Conservation (phyloP, 179 eudicot species). For the Carnegiea gigantea region DNA sequence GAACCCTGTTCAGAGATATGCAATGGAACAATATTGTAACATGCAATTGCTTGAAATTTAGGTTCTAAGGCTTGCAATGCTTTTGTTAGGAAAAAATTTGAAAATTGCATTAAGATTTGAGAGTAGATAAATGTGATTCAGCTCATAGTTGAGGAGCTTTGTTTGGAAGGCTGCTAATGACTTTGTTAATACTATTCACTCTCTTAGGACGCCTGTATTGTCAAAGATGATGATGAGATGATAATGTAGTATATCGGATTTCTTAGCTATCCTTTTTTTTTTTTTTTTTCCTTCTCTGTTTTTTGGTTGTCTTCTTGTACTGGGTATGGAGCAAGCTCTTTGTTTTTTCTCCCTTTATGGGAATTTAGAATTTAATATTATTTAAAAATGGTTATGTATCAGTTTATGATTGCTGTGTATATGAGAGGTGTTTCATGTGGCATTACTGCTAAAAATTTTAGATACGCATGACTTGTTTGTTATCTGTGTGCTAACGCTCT, state of each 20-base stretch:
- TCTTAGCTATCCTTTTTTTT: too few relatives aligned
- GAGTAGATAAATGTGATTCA: not conserved
- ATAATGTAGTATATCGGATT: not conserved
- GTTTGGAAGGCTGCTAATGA: not conserved
- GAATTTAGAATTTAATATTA: too few relatives aligned
- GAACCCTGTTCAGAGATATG: not conserved
- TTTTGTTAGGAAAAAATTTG: not conserved
- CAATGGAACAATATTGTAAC: not conserved
- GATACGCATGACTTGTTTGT: not conserved
- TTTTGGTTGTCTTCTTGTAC: not conserved
- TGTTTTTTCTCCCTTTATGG: not conserved
- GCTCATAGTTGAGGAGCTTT: not conserved
- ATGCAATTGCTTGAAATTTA: too few relatives aligned
- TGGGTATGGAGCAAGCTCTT: not conserved
- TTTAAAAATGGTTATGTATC: too few relatives aligned
- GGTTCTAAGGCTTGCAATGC: not conserved
- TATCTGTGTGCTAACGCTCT: not conserved
- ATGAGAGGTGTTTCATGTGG: not conserved
- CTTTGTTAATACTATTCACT: not conserved
- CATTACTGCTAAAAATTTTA: not conserved
- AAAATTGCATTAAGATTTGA: not conserved
- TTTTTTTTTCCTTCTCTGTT: too few relatives aligned
- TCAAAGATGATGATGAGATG: not conserved
- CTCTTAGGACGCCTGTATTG: not conserved
- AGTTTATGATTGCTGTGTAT: not conserved